Evolutionary conservation across 225 moss, liverwort and hornwort species (phyloP).

Genomic region (Pseudisothecium myosuroides): DNA sequence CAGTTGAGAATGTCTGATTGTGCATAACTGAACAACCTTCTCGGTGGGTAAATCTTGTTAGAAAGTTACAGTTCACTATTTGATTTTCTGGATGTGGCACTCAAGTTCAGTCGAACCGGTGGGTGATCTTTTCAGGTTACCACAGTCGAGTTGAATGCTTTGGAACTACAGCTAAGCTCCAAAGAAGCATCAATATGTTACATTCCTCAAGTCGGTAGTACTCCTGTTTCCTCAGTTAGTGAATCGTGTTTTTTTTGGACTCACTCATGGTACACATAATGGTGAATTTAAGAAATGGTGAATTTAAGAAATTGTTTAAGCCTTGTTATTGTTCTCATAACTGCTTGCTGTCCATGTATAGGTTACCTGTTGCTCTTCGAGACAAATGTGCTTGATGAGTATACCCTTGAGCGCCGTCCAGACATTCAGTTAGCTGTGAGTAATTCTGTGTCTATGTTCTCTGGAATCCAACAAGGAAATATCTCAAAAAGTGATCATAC

Average conservation of each 20-base stretch:
- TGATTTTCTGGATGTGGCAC: neutral
- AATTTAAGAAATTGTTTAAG: neutral
- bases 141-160: conserved; percentile 36
- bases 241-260: neutral
- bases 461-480: neutral
- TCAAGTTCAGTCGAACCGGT: neutral
- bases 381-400: conserved; percentile 34
- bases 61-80: neutral
- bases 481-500: neutral
- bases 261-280: neutral
- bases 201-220: conserved; percentile 91
- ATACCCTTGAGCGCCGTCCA: conserved; percentile 39
- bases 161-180: conserved; percentile 24
- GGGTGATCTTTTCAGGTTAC: conserved; percentile 40
- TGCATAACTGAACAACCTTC: neutral
- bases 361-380: conserved; percentile 72
- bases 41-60: neutral
- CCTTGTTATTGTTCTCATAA: neutral
- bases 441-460: neutral
- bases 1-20: neutral
- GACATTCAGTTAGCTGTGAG: conserved; percentile 76
- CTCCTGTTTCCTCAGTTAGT: neutral
- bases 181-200: conserved; percentile 58
- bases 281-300: neutral
- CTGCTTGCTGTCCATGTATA: conserved; percentile 1